Conservation (phyloP, 441 rosid genomes). For the Mallotus repandus region DNA sequence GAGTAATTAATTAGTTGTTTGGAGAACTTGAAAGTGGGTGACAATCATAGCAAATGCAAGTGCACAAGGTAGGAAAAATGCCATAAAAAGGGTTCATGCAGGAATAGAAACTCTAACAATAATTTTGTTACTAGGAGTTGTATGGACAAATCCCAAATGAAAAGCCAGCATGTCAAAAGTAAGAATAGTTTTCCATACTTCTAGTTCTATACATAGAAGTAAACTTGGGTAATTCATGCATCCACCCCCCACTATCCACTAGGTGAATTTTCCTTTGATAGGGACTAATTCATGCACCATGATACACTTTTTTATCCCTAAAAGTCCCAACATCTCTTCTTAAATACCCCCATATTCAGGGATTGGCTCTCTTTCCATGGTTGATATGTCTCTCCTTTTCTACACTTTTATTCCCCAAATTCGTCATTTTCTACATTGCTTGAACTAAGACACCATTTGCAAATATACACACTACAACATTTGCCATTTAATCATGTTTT, state of each 20-base stretch:
- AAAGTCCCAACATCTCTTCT: slow-evolving; percentile 2
- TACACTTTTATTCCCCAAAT: background rate
- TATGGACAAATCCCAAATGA: slow-evolving; percentile 9
- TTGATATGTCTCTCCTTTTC: slow-evolving; percentile 2
- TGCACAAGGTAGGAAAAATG: background rate
- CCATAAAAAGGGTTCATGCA: background rate
- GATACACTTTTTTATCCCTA: background rate
- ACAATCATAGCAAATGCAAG: background rate
- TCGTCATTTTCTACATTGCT: background rate
- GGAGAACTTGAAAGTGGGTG: background rate
- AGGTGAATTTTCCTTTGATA: background rate
- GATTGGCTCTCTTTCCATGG: slow-evolving; percentile 20
- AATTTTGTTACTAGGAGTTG: background rate
- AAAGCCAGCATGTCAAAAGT: slow-evolving; percentile 12
- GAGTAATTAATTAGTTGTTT: background rate
- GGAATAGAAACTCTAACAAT: background rate
- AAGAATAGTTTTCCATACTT: background rate
- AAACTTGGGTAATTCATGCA: background rate
- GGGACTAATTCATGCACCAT: slow-evolving; percentile 7
- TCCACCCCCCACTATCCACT: background rate
- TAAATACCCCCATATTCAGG: slow-evolving; percentile 4
- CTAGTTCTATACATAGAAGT: background rate
- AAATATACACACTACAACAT: no score
- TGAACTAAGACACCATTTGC: slow-evolving; percentile 1
- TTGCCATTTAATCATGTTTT: no score